phyloP scores from a whole-genome alignment of 345 rosid genomes.

The Aquilaria malaccensis region DNA sequence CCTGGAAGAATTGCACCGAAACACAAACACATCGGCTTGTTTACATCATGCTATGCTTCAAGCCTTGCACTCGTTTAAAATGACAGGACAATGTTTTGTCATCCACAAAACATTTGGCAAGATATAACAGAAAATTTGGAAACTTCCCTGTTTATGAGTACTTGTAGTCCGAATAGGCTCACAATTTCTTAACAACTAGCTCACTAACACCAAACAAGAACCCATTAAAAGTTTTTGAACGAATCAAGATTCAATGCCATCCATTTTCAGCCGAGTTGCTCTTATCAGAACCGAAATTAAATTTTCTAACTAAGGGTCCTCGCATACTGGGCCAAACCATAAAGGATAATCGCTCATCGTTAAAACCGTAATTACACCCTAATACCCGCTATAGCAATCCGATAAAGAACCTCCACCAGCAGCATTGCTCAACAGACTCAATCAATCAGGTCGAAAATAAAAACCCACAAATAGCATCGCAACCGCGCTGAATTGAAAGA shows the following conservation, averaged over 20 bases:
- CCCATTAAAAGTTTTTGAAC: too few relatives aligned
- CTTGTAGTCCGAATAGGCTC: neutral
- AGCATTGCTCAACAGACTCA: neutral
- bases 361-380: neutral
- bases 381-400: neutral
- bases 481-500: neutral
- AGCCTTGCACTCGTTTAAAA: neutral
- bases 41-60: neutral
- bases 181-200: neutral
- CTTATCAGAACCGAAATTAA: too few relatives aligned
- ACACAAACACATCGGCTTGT: neutral
- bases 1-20: constrained; percentile 35
- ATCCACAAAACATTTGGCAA: neutral
- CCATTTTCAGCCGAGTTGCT: too few relatives aligned
- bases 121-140: too few relatives aligned
- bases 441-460: neutral
- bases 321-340: too few relatives aligned
- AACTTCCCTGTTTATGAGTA: neutral
- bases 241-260: too few relatives aligned
- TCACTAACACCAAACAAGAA: too few relatives aligned
- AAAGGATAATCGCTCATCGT: too few relatives aligned
- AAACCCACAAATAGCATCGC: neutral
- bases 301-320: too few relatives aligned
- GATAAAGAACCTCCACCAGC: neutral
- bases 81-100: neutral